Evolutionary conservation across 176 grass and related monocot species (phyloP).

Genomic region (Cenchrus americanus): DNA sequence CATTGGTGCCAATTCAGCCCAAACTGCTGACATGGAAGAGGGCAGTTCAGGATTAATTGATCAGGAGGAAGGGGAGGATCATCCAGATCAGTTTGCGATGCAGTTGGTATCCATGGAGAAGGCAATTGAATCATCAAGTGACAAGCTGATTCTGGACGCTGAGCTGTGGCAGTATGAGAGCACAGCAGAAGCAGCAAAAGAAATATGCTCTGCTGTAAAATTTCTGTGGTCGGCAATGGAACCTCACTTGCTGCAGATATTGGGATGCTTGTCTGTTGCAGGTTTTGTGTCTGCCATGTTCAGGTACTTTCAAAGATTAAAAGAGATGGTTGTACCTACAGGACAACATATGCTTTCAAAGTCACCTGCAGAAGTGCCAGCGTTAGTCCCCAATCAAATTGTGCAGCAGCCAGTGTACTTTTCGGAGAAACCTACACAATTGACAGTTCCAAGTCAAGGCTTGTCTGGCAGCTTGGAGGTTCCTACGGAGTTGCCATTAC

Average conservation of each 20-base stretch:
- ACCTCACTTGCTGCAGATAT: constrained; percentile 35
- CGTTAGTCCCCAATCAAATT: constrained; percentile 12
- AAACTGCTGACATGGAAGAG: constrained; percentile 7
- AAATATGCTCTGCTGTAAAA: neutral
- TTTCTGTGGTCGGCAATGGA: constrained; percentile 22
- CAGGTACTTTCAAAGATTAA: constrained; percentile 41
- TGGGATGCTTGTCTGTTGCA: constrained; percentile 39
- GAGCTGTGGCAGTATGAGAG: constrained; percentile 28
- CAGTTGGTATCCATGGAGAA: constrained; percentile 2
- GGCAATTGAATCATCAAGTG: neutral
- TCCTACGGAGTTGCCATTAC: neutral
- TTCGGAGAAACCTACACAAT: neutral
- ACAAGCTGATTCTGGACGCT: constrained; percentile 3
- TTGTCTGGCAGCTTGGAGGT: neutral
- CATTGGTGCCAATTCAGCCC: neutral
- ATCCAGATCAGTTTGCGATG: neutral
- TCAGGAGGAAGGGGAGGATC: constrained; percentile 21
- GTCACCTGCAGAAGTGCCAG: constrained; percentile 3
- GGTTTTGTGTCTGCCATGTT: constrained; percentile 29
- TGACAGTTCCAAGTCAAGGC: neutral
- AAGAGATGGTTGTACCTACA: neutral
- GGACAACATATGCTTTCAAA: neutral
- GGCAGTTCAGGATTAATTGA: neutral
- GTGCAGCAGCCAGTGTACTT: neutral
- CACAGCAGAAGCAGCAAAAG: constrained; percentile 42